A percentile compares a stretch with the other conserved stretches of the same genome.
Conservation (phyloP, 2,329 filamentous ascomycete genomes). For the Leptographium galeiforme region DNA sequence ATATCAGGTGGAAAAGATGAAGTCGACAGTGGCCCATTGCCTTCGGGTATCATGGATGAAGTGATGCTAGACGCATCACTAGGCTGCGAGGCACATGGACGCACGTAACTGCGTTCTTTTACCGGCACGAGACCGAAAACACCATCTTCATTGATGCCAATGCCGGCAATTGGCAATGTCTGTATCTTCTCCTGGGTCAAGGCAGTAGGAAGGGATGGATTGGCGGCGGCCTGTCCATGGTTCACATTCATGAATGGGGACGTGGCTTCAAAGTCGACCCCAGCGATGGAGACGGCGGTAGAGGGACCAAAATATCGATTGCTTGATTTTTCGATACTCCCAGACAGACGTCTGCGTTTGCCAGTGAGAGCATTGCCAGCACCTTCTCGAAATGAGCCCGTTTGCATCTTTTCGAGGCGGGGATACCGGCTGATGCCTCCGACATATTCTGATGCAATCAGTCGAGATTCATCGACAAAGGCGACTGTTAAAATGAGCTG, state of each 20-base stretch:
- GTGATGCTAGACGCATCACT: slow-evolving; percentile 26
- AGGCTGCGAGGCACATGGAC: slow-evolving; percentile 16
- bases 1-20: slow-evolving; percentile 10
- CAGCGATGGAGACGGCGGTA: no score
- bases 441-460: slow-evolving; percentile 81
- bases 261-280: neutral
- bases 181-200: neutral
- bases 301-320: neutral
- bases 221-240: neutral
- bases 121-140: slow-evolving; percentile 1
- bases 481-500: slow-evolving; percentile 33
- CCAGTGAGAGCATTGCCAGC: neutral
- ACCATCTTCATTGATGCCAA: neutral
- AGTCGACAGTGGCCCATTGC: slow-evolving; percentile 18
- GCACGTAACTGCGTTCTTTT: slow-evolving; percentile 15
- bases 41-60: slow-evolving; percentile 24
- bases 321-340: neutral
- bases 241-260: neutral
- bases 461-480: slow-evolving; percentile 79
- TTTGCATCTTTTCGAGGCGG: slow-evolving; percentile 29
- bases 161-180: neutral
- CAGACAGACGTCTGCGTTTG: neutral
- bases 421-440: slow-evolving; percentile 67
- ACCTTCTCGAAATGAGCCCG: slow-evolving; percentile 15
- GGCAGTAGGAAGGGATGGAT: neutral